phyloP scores from a whole-genome alignment of 768 basidiomycete genomes.

The Leccinum rimulosum region DNA sequence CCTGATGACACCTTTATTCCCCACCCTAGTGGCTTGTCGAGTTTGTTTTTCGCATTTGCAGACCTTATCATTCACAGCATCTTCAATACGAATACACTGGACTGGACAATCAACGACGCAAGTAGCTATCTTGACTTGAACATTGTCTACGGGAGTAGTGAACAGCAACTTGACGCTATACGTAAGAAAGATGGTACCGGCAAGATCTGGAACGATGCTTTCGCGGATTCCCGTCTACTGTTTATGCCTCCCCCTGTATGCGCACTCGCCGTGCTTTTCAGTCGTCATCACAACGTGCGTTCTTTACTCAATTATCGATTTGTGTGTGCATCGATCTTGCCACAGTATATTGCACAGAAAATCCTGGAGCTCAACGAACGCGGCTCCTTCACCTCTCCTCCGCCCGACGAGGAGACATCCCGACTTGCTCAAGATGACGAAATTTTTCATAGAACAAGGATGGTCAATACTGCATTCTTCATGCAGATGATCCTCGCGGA shows the following conservation, averaged over 20 bases:
- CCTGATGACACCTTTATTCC: conserved; percentile 36
- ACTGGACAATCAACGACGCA: conserved; percentile 56
- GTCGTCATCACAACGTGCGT: conserved; percentile 72
- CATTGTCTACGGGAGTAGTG: conserved; percentile 65
- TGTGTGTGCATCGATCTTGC: conserved; percentile 6
- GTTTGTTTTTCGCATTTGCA: conserved; percentile 77
- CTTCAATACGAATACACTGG: conserved; percentile 53
- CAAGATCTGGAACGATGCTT: conserved; percentile 62
- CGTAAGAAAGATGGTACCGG: conserved; percentile 67
- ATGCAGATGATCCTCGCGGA: conserved; percentile 69
- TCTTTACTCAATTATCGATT: not conserved
- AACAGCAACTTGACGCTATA: conserved; percentile 45
- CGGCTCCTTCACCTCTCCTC: conserved; percentile 38
- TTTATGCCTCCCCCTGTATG: conserved; percentile 72
- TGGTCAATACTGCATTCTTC: conserved; percentile 73
- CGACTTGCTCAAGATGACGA: conserved; percentile 64
- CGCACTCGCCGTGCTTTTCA: conserved; percentile 66
- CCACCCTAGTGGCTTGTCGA: conserved; percentile 70
- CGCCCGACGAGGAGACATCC: conserved; percentile 16
- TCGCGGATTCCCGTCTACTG: conserved; percentile 62
- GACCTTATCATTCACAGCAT: conserved; percentile 71
- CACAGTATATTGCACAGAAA: conserved; percentile 66
- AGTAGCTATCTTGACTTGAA: conserved; percentile 78
- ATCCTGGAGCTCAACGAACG: conserved; percentile 68
- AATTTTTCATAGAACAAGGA: conserved; percentile 68